Base-by-base conservation (phyloP, 2,329 filamentous ascomycete genomes). In the Neoscytalidium dimidiatum region DNA sequence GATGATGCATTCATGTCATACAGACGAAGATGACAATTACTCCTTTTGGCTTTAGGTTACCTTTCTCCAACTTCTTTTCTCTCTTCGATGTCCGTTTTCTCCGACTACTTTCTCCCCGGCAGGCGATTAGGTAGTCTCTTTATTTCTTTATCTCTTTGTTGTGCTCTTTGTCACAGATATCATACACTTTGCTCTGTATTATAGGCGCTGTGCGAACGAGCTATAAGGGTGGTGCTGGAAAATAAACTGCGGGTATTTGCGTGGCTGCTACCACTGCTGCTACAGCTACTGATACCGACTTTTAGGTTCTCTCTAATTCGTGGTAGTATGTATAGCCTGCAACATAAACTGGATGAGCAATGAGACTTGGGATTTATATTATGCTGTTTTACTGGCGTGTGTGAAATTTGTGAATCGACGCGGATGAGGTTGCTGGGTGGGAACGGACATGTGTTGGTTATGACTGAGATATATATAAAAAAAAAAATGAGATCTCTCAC, bases 141-240 rank as follows among this genome's bases (percentile, higher is more conserved):
- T 23, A 13, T n/a, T 9, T 43, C 13, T 35, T 21, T 43, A n/a
- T 43, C 43, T 41, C 43, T 29, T 56, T 41, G 7, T 35, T 7
- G 44, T 43, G 51, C 51, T 56, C 35, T 48, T 60, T 43, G 38
- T 33, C 41, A 60, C 41, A 60, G 56, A 60, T 60, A 60, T 60
- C 56, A 60, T 60, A 60, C 56, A 48, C 19, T 28, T 57, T 60
- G 56, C 56, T 60, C 41, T 60, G 56, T 60, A 60, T 60, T 60
- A 46, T 60, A 60, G 41, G 56, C 56, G 56, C 56, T 60, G 56
- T 60, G 56, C 56, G 56, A 56, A 57, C 35, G 56, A 46, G 56
- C 56, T 60, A 33, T 11, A 46, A 21, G 14, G 56, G 26, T 21
- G 26, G 41, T 57, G 35, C 56, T 46, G 56, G 56, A 44, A 60